A percentile compares a stretch with the other conserved stretches of the same genome.
Conservation (phyloP, 2,329 filamentous ascomycete species). For the Colletotrichum zoysiae region DNA sequence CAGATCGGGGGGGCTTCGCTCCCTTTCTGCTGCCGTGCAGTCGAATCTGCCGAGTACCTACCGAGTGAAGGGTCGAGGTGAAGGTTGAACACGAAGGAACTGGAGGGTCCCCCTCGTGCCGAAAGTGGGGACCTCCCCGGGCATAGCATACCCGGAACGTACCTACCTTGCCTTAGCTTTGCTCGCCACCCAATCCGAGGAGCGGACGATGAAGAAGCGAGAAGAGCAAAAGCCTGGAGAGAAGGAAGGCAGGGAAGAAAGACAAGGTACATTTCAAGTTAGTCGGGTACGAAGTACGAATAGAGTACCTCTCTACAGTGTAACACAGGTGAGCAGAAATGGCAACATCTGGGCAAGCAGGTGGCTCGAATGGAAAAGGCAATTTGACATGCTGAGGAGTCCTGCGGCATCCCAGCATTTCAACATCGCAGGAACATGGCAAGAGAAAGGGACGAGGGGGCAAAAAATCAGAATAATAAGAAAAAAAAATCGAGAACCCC, state of each 20-base stretch:
- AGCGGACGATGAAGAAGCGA: conserved; percentile 10
- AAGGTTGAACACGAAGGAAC: conserved; percentile 24
- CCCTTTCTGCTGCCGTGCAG: not conserved
- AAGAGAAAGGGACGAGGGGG: not conserved
- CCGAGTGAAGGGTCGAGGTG: conserved; percentile 35
- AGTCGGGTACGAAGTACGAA: not conserved
- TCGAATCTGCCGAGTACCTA: conserved; percentile 28
- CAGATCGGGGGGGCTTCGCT: not conserved
- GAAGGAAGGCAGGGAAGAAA: not conserved
- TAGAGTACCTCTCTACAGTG: conserved; percentile 3
- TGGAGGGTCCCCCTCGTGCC: conserved; percentile 30
- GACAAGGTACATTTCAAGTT: not conserved
- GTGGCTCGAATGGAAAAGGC: conserved; percentile 12
- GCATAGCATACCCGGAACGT: conserved; percentile 15
- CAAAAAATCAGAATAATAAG: too few relatives aligned
- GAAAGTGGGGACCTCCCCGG: conserved; percentile 35
- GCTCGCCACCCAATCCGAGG: conserved; percentile 5
- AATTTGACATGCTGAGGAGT: conserved; percentile 27
- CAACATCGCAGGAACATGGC: not conserved
- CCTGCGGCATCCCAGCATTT: conserved; percentile 3
- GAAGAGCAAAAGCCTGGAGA: conserved; percentile 4
- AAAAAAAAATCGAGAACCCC: not conserved
- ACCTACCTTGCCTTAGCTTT: conserved; percentile 21
- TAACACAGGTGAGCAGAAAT: not conserved
- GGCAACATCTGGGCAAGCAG: conserved; percentile 8